Percentiles rank a stretch among this genome's conserved stretches.
phyloP scores from a whole-genome alignment of 345 rosid species.

The Aegle marmelos region DNA sequence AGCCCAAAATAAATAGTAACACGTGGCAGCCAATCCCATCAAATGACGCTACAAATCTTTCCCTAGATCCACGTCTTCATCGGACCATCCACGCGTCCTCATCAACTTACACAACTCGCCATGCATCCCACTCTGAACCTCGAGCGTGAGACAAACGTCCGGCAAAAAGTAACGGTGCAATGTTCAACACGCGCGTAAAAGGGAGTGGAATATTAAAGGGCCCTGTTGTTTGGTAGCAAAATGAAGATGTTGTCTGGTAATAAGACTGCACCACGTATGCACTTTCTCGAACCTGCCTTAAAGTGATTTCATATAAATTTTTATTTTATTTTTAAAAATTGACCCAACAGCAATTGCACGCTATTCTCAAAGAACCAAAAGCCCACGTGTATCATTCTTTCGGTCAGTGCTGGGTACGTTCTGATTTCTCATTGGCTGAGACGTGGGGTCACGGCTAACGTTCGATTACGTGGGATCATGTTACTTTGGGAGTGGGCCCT shows the following conservation, averaged over 20 bases:
- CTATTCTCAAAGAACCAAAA: background rate
- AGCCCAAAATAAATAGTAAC: background rate
- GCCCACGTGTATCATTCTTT: constrained; percentile 30
- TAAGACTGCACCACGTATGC: constrained; percentile 27
- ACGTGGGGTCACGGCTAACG: background rate
- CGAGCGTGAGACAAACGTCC: background rate
- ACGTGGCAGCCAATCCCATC: background rate
- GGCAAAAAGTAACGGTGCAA: background rate
- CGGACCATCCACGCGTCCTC: constrained; percentile 34
- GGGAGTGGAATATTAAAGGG: constrained; percentile 11
- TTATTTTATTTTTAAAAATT: background rate
- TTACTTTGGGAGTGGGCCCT: constrained; percentile 17
- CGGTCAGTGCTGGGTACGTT: constrained; percentile 13
- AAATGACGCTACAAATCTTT: background rate
- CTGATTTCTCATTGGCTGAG: background rate
- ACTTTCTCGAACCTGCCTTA: constrained; percentile 29
- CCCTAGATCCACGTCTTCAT: constrained; percentile 18
- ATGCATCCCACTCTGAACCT: background rate
- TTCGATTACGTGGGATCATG: background rate
- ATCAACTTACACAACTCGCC: background rate
- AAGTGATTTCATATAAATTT: background rate
- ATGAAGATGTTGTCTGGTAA: constrained; percentile 4
- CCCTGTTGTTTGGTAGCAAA: background rate
- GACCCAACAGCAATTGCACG: background rate
- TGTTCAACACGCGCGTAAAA: background rate